Conservation (phyloP, 108 stramenopile genomes). For the Bacterosira constricta region DNA sequence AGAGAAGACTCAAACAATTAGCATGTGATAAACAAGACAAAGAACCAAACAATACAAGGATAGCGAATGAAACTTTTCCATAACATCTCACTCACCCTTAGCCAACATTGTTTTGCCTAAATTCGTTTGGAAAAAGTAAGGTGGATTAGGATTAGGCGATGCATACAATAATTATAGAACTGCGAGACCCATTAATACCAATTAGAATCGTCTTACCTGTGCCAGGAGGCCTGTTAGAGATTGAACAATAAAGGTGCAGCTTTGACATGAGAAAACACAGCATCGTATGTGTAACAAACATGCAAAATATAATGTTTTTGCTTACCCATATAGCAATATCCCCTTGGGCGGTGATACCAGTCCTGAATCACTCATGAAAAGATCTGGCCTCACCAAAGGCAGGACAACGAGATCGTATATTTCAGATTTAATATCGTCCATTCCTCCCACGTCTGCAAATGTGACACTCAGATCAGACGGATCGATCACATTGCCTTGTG, state of each 20-base stretch:
- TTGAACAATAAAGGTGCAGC: slow-evolving; percentile 11
- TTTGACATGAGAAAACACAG: too few relatives aligned
- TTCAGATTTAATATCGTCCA: slow-evolving; percentile 86
- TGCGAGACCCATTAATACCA: neutral
- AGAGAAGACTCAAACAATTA: too few relatives aligned
- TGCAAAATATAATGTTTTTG: neutral
- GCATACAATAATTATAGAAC: neutral
- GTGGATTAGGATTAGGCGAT: neutral
- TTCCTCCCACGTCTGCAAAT: slow-evolving; percentile 91
- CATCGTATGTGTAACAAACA: neutral
- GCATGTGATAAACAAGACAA: too few relatives aligned
- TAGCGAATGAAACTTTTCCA: too few relatives aligned
- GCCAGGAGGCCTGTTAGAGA: slow-evolving; percentile 28
- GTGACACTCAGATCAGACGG: slow-evolving; percentile 59
- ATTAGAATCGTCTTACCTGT: slow-evolving; percentile 17
- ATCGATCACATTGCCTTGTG: slow-evolving; percentile 79
- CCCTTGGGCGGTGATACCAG: slow-evolving; percentile 86
- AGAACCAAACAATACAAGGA: neutral
- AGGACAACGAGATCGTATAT: slow-evolving; percentile 92
- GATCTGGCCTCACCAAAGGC: slow-evolving; percentile 89
- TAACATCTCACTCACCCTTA: slow-evolving; percentile 59
- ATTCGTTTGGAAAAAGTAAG: neutral
- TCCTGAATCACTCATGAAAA: slow-evolving; percentile 60
- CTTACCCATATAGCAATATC: slow-evolving; percentile 92
- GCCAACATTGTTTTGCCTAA: slow-evolving; percentile 97